phyloP scores from a whole-genome alignment of 2,329 filamentous ascomycete genomes.

The Lecanicillium sp. region DNA sequence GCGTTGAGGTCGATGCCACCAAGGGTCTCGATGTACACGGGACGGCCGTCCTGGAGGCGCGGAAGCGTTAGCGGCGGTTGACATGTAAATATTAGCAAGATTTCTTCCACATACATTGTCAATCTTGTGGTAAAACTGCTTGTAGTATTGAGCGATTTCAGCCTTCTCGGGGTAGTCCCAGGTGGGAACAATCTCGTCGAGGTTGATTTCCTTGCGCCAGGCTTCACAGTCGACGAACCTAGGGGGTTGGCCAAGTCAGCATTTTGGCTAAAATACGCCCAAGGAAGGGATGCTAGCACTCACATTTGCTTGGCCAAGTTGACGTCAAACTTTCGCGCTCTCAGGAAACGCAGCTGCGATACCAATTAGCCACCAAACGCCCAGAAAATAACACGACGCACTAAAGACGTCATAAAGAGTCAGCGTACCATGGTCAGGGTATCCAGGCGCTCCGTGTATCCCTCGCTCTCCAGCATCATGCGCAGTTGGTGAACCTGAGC shows the following conservation, averaged over 20 bases:
- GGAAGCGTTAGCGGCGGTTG: too few relatives aligned
- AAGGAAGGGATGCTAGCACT: slow-evolving; percentile 20
- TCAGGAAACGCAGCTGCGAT: slow-evolving; percentile 71
- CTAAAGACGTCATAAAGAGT: slow-evolving; percentile 1
- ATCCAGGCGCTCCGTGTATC: slow-evolving; percentile 77
- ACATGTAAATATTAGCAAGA: too few relatives aligned
- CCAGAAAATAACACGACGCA: slow-evolving; percentile 1
- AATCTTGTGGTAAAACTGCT: slow-evolving; percentile 98
- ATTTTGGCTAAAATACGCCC: slow-evolving; percentile 8
- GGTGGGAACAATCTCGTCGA: slow-evolving; percentile 69
- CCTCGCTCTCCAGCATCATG: slow-evolving; percentile 72
- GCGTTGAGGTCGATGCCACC: slow-evolving; percentile 84
- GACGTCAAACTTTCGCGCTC: slow-evolving; percentile 93
- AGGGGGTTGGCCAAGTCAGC: slow-evolving; percentile 15
- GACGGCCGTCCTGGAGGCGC: slow-evolving; percentile 70
- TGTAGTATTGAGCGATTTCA: slow-evolving; percentile 83
- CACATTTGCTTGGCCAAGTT: slow-evolving; percentile 80
- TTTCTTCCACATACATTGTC: slow-evolving; percentile 52
- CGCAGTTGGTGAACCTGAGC: slow-evolving; percentile 83
- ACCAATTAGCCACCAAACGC: background rate
- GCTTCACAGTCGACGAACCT: slow-evolving; percentile 89
- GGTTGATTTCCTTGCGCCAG: slow-evolving; percentile 81
- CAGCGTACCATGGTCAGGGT: slow-evolving; percentile 75
- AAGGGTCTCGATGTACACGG: slow-evolving; percentile 93
- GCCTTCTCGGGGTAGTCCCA: slow-evolving; percentile 86